Base-by-base conservation (phyloP, 2,329 filamentous ascomycete species). In the Phaeosphaeriaceae sp. region DNA sequence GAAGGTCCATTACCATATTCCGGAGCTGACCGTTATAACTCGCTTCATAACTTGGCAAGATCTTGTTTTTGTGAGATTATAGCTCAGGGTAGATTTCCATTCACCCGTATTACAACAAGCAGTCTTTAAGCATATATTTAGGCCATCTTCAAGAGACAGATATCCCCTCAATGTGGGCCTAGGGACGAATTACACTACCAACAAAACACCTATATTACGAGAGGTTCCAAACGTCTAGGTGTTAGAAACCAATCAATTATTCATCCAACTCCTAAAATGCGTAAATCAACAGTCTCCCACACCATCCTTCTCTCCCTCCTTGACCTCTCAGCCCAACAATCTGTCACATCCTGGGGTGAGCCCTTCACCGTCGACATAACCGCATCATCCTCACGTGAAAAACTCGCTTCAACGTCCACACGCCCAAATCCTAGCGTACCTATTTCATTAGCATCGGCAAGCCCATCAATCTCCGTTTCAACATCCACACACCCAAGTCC, bases 281-380 rank as follows among this genome's bases (percentile, higher is more conserved):
- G 49, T 21, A 42, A 41, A 40, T 45, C 51, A 1, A 16, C 42
- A 2, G 41, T 60, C 30, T 15, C 29, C 15, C 48, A 26, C 23
- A 26, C 56, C 20, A 43, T 50, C 0, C 41, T 60, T 11, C 38
- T 60, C 33, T 56, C 58, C 33, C 49, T 63, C 23, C 39, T 62
- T 6, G 49, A 52, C 4, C 28, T 55, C 23, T 46, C 47, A 1
- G 48, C 29, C 16, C 45, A 52, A 1, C 51, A 61, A 50, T 26
- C 23, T 11, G 23, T 26, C 23, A 60, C 52, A 23, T 50, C 54
- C 8, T 58, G 55, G 52, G 48, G 52, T 21, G 45, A 56, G 13
- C 56, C 60, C 3, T 63, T 60, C 39, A 43, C 38, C 9, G 58
- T 63, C 28, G 52, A 46, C 32, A 40, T 16, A 20, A 33, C 45